phyloP scores from a whole-genome alignment of 2,329 filamentous ascomycete species.

The Pyrenophora seminiperda region DNA sequence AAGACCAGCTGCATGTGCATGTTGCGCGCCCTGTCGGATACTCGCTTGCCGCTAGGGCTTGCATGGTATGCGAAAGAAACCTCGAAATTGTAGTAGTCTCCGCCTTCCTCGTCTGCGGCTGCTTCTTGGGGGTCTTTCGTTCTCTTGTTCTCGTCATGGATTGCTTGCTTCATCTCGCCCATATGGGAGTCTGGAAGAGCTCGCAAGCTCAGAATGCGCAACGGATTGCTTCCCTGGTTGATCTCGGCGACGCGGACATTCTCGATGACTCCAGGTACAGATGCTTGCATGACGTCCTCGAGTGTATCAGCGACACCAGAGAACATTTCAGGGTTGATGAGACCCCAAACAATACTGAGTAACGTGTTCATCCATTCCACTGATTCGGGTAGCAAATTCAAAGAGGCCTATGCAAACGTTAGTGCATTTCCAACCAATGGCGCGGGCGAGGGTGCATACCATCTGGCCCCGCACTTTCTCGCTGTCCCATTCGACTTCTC shows the following conservation, averaged over 20 bases:
- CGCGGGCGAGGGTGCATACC: conserved; percentile 47
- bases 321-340: conserved; percentile 96
- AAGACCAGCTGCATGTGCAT: conserved; percentile 98
- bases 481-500: conserved; percentile 84
- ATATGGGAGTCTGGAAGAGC: conserved; percentile 84
- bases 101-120: conserved; percentile 86
- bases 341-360: conserved; percentile 81
- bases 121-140: conserved; percentile 85
- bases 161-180: conserved; percentile 78
- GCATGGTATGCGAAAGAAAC: conserved; percentile 91
- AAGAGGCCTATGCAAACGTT: conserved; percentile 64
- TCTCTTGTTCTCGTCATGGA: conserved; percentile 77
- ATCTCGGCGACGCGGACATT: conserved; percentile 96
- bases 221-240: conserved; percentile 87
- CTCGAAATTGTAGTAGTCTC: conserved; percentile 91
- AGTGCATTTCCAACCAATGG: neutral
- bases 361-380: conserved; percentile 94
- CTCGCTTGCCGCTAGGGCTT: conserved; percentile 69
- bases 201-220: conserved; percentile 84
- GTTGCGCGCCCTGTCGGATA: conserved; percentile 84
- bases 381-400: conserved; percentile 88
- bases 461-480: conserved; percentile 85
- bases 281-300: conserved; percentile 96
- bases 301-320: conserved; percentile 87
- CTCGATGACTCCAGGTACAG: conserved; percentile 86